phyloP scores from a whole-genome alignment of 1,284 basidiomycete species.

The Dichomitus squalens region DNA sequence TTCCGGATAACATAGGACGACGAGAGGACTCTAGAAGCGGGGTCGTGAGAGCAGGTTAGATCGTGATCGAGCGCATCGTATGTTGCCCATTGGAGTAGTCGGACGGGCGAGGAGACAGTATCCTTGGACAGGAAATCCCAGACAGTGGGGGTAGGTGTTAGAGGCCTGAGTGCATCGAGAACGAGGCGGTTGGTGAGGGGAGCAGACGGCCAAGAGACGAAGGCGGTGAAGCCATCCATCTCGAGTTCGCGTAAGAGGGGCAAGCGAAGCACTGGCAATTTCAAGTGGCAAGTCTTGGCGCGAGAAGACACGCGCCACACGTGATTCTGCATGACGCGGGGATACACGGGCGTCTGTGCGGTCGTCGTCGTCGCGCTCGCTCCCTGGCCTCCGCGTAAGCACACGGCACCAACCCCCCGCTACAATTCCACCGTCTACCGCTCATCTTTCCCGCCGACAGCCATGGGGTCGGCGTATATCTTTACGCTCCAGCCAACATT shows the following conservation, averaged over 20 bases:
- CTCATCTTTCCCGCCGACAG: constrained; percentile 5
- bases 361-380: neutral
- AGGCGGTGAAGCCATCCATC: constrained; percentile 40
- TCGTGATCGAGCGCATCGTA: constrained; percentile 86
- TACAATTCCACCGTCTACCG: neutral
- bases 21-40: constrained; percentile 53
- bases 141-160: constrained; percentile 36
- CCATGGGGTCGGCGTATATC: constrained; percentile 63
- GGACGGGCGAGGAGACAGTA: constrained; percentile 11
- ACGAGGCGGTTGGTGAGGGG: constrained; percentile 78
- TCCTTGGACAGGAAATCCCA: constrained; percentile 28
- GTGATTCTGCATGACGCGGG: constrained; percentile 16
- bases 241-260: neutral
- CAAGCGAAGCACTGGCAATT: neutral
- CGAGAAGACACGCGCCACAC: constrained; percentile 6
- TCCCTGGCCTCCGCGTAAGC: constrained; percentile 1
- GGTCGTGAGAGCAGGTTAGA: constrained; percentile 49
- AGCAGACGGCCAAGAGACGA: constrained; percentile 78
- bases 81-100: constrained; percentile 75
- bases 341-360: constrained; percentile 12
- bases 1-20: constrained; percentile 92
- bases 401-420: constrained; percentile 4
- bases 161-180: constrained; percentile 53
- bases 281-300: too few species aligned
- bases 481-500: constrained; percentile 80